These are phyloP conservation scores for Pseudogymnoascus sp. DNA, from an alignment of 2,329 filamentous ascomycete genomes.

Conservation along the genomic window DNA sequence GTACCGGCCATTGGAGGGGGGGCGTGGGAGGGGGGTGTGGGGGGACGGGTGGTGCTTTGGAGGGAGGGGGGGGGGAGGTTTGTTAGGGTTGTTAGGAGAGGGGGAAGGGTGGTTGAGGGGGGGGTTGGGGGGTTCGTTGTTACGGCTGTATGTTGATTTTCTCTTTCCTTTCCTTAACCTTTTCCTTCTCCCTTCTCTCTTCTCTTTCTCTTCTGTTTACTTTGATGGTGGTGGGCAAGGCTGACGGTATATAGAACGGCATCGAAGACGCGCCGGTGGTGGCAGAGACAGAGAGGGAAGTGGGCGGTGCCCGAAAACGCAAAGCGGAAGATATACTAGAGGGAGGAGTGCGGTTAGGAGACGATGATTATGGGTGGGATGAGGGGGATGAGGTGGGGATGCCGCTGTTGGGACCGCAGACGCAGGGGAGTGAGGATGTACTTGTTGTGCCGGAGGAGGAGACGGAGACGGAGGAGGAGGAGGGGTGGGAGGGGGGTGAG, in stretches of 20 bases:
- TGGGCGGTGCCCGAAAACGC: neutral
- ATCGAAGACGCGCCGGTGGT: neutral
- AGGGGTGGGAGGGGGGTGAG: neutral
- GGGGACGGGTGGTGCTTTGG: neutral
- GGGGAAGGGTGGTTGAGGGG: neutral
- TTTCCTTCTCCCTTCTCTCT: neutral
- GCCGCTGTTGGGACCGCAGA: neutral
- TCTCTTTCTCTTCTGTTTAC: neutral
- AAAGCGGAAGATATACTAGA: neutral
- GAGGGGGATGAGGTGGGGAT: neutral
- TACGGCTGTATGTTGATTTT: neutral
- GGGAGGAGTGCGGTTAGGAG: neutral
- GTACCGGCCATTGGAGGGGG: conserved; percentile 65
- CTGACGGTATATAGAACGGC: neutral
- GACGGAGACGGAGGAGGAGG: neutral
- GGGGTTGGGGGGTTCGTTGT: neutral
- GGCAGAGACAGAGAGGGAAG: neutral
- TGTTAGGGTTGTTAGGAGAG: neutral
- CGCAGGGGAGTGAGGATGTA: neutral
- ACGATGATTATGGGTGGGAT: neutral
- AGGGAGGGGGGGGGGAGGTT: neutral
- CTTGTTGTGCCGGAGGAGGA: neutral
- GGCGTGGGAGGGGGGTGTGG: conserved; percentile 46
- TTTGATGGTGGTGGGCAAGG: neutral
- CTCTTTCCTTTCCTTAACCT: neutral